These are phyloP conservation scores for Colletotrichum falcatum DNA, from an alignment of 2,329 filamentous ascomycete genomes.

Conservation along the genomic window DNA sequence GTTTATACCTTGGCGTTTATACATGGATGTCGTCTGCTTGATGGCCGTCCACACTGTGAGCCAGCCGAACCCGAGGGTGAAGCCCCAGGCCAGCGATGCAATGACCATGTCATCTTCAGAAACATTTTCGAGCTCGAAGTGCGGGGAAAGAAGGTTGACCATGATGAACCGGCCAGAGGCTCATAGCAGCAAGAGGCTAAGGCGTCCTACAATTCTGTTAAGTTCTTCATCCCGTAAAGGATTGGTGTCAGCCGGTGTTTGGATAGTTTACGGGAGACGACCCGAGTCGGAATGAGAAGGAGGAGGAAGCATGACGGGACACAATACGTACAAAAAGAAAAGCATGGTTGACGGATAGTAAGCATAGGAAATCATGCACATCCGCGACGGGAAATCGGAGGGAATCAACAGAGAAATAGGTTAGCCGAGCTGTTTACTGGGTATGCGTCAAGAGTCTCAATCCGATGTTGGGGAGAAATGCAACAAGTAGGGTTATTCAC, in stretches of 20 bases:
- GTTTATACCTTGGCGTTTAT: conserved; percentile 48
- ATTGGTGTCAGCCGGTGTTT: not conserved
- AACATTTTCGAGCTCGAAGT: conserved; percentile 43
- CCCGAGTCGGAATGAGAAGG: not conserved
- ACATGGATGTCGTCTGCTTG: conserved; percentile 51
- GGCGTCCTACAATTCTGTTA: conserved; percentile 10
- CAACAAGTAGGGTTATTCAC: not conserved
- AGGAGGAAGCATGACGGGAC: not conserved
- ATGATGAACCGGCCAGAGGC: conserved; percentile 34
- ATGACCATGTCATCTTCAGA: conserved; percentile 45
- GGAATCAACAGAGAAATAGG: not conserved
- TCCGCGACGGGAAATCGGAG: not conserved
- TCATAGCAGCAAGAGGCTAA: conserved; percentile 26
- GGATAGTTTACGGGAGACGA: not conserved
- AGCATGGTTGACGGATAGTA: conserved; percentile 3
- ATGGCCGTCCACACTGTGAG: conserved; percentile 53
- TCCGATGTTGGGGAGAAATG: not conserved
- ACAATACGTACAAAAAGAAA: conserved; percentile 4
- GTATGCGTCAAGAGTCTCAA: conserved; percentile 1
- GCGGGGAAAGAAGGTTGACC: conserved; percentile 40
- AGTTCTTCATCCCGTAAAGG: conserved; percentile 12
- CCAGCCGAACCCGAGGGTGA: conserved; percentile 56
- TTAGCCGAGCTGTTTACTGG: not conserved
- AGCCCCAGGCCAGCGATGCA: conserved; percentile 52
- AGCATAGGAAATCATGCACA: conserved; percentile 23